Percentiles rank a stretch among this genome's conserved stretches.
These are phyloP conservation scores for Glycyrrhiza uralensis DNA, from an alignment of 306 rosid genomes.

Conservation along the genomic window DNA sequence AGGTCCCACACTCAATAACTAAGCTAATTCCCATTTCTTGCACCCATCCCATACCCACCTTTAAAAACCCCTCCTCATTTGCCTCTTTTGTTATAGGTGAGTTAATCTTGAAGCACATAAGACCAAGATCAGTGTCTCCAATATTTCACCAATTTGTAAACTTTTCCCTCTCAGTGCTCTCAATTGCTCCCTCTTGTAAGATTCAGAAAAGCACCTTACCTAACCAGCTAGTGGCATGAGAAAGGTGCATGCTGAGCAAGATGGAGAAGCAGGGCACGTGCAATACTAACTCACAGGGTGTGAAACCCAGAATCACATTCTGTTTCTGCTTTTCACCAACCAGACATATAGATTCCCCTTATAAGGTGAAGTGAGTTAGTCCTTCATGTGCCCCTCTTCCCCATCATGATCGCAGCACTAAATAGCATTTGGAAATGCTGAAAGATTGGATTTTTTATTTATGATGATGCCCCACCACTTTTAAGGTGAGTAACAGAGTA, in stretches of 20 bases:
- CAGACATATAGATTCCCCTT: neutral
- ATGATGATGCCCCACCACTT: neutral
- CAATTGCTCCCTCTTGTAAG: neutral
- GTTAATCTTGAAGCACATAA: slow-evolving; percentile 30
- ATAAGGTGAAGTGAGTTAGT: slow-evolving; percentile 56
- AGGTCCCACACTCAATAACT: slow-evolving; percentile 60
- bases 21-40: slow-evolving; percentile 27
- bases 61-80: slow-evolving; percentile 28
- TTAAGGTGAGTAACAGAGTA: slow-evolving; percentile 38
- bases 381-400: slow-evolving; percentile 93
- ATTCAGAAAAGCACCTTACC: neutral
- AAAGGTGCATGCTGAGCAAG: slow-evolving; percentile 73
- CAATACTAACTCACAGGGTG: slow-evolving; percentile 61
- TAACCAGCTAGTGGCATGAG: neutral
- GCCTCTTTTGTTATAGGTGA: slow-evolving; percentile 43
- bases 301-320: slow-evolving; percentile 19
- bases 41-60: slow-evolving; percentile 33
- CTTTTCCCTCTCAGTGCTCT: neutral
- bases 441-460: neutral
- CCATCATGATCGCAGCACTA: slow-evolving; percentile 86
- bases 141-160: slow-evolving; percentile 23
- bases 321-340: slow-evolving; percentile 5
- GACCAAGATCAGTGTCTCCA: slow-evolving; percentile 34
- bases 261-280: slow-evolving; percentile 99
- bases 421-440: slow-evolving; percentile 15